Percentiles rank a stretch among this genome's conserved stretches.
These are phyloP conservation scores for Fistulina hepatica DNA, from an alignment of 1,284 basidiomycete species.

Conservation along the genomic window DNA sequence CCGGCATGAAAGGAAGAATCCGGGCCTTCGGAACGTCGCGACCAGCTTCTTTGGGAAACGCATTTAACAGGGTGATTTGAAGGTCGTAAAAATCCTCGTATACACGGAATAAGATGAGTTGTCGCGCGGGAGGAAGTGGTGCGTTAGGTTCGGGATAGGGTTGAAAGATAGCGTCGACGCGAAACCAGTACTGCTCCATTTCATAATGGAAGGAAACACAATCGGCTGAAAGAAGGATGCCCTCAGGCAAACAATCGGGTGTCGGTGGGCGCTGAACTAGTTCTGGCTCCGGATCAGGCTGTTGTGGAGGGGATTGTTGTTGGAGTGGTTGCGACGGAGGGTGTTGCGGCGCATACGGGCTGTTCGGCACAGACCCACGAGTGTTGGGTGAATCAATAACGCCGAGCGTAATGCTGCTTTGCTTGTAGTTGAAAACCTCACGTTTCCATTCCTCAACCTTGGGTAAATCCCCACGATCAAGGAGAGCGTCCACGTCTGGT, in stretches of 20 bases:
- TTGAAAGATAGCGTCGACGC: conserved; percentile 81
- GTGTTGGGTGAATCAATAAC: conserved; percentile 62
- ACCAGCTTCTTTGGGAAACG: conserved; percentile 86
- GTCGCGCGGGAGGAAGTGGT: conserved; percentile 55
- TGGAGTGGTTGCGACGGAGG: conserved; percentile 15
- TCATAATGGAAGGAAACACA: conserved; percentile 97
- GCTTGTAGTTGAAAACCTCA: conserved; percentile 91
- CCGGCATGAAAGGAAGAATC: conserved; percentile 93
- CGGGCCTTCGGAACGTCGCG: conserved; percentile 52
- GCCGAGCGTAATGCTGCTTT: conserved; percentile 90
- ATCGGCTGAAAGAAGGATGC: conserved; percentile 79
- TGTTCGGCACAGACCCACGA: conserved; percentile 30
- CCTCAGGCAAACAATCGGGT: conserved; percentile 37
- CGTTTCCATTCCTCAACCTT: conserved; percentile 98
- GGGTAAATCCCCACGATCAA: conserved; percentile 80
- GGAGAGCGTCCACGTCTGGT: conserved; percentile 65
- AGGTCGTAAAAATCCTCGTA: conserved; percentile 99
- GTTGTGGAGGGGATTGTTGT: conserved; percentile 18
- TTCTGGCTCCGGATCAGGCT: conserved; percentile 26
- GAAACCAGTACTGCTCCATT: conserved; percentile 96
- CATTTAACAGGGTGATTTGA: conserved; percentile 80
- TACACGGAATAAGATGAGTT: conserved; percentile 85
- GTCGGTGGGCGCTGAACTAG: conserved; percentile 33
- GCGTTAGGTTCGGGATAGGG: conserved; percentile 56
- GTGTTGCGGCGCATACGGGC: conserved; percentile 26